A percentile compares a stretch with the other conserved stretches of the same genome.
These are phyloP conservation scores for Zygoascus tannicola DNA, from an alignment of 805 yeast species.

Conservation along the genomic window DNA sequence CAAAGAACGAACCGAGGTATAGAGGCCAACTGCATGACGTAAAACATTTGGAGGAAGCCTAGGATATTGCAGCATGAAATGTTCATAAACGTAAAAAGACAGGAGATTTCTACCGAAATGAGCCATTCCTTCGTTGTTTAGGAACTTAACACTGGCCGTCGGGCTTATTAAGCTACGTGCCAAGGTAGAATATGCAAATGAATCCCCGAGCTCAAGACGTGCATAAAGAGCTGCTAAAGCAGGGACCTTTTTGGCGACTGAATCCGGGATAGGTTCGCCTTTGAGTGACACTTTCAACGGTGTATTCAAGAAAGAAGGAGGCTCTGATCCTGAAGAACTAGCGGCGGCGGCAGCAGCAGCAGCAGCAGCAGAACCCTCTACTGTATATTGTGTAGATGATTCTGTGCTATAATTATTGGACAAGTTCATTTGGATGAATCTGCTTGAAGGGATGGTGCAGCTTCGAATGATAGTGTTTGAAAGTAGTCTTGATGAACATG, in stretches of 20 bases:
- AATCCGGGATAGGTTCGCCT: slow-evolving; percentile 34
- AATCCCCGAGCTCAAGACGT: slow-evolving; percentile 55
- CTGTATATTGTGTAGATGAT: background rate
- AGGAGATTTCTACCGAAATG: slow-evolving; percentile 75
- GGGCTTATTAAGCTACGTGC: slow-evolving; percentile 72
- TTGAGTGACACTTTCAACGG: background rate
- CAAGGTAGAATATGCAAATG: slow-evolving; percentile 53
- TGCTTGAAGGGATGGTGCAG: too few species aligned
- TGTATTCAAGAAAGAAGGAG: background rate
- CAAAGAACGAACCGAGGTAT: slow-evolving; percentile 58
- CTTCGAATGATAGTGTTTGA: too few species aligned
- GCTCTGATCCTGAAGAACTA: background rate
- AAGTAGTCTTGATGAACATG: too few species aligned
- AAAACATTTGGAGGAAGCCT: slow-evolving; percentile 77
- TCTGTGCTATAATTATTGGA: background rate
- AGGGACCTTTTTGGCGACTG: slow-evolving; percentile 51
- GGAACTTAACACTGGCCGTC: slow-evolving; percentile 36
- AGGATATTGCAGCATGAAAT: slow-evolving; percentile 70
- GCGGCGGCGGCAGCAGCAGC: background rate
- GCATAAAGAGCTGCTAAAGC: slow-evolving; percentile 70
- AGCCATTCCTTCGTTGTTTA: slow-evolving; percentile 69
- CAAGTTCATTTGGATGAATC: too few species aligned
- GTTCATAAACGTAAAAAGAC: slow-evolving; percentile 65
- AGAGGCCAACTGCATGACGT: slow-evolving; percentile 66
- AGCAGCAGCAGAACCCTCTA: background rate